Evolutionary conservation across 2,329 filamentous ascomycete genomes (phyloP).

Genomic region (Talaromyces marneffei): DNA sequence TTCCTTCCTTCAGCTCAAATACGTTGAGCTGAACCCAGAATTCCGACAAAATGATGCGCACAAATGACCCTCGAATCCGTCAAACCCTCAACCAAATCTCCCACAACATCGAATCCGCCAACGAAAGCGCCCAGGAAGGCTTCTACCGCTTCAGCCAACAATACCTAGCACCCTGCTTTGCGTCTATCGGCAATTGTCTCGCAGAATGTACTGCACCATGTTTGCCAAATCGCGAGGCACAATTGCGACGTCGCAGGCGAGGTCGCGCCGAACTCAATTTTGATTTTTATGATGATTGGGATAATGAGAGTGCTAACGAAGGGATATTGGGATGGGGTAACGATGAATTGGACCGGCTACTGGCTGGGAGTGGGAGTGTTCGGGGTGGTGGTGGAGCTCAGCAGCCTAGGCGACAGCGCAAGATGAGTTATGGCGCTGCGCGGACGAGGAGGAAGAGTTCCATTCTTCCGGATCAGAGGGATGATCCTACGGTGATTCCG

Average conservation of each 20-base stretch:
- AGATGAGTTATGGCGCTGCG: constrained; percentile 86
- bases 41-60: constrained; percentile 49
- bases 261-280: constrained; percentile 73
- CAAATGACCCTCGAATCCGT: constrained; percentile 75
- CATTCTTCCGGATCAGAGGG: constrained; percentile 46
- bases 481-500: constrained; percentile 82
- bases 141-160: constrained; percentile 84
- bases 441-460: constrained; percentile 57
- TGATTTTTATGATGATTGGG: constrained; percentile 98
- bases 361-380: constrained; percentile 58
- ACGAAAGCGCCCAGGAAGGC: constrained; percentile 82
- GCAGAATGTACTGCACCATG: constrained; percentile 65
- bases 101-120: constrained; percentile 82
- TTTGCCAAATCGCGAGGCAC: constrained; percentile 65
- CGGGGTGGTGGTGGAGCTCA: constrained; percentile 38
- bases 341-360: constrained; percentile 77
- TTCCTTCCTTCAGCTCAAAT: background rate
- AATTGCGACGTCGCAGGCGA: constrained; percentile 61
- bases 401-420: constrained; percentile 67
- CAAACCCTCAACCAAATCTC: constrained; percentile 91
- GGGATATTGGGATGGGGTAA: constrained; percentile 69
- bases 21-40: background rate
- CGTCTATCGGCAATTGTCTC: constrained; percentile 59
- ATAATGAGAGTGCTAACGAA: constrained; percentile 55
- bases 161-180: constrained; percentile 77